Conservation (phyloP, 805 yeast species). For the Torulaspora maleeae region DNA sequence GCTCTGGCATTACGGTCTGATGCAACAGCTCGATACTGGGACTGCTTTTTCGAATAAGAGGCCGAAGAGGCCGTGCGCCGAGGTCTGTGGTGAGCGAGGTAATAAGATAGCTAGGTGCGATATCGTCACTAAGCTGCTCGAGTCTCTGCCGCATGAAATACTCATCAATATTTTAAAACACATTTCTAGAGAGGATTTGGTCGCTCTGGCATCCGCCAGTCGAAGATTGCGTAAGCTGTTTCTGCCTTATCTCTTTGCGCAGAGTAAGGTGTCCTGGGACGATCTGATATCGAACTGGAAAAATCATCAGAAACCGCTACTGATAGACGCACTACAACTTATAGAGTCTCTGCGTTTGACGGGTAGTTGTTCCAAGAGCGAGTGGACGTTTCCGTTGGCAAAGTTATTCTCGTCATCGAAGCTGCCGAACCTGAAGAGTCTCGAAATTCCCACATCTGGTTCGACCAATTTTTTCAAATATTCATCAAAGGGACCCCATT, state of each 20-base stretch:
- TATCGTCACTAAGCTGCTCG: conserved; percentile 6
- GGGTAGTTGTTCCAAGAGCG: conserved; percentile 31
- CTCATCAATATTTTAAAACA: conserved; percentile 8
- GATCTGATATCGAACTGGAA: conserved; percentile 15
- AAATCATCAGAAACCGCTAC: conserved; percentile 5
- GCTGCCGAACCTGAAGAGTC: conserved; percentile 22
- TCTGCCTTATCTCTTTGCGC: conserved; percentile 15
- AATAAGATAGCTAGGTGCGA: neutral
- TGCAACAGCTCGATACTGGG: neutral
- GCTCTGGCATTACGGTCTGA: neutral
- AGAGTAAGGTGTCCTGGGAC: conserved; percentile 15
- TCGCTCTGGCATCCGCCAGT: conserved; percentile 12
- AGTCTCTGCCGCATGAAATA: conserved; percentile 18
- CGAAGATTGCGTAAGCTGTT: conserved; percentile 13
- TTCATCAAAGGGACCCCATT: conserved; percentile 15
- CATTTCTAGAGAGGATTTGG: conserved; percentile 14
- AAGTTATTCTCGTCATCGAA: conserved; percentile 17
- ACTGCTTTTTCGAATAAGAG: neutral
- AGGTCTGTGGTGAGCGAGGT: neutral
- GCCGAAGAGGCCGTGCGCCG: neutral
- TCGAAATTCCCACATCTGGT: conserved; percentile 28
- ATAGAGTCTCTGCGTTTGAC: conserved; percentile 30
- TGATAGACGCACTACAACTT: conserved; percentile 7
- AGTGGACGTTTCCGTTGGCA: conserved; percentile 37
- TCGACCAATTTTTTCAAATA: conserved; percentile 38